Evolutionary conservation across 495 filamentous ascomycete species (phyloP).

Genomic region (Achaetomiella virescens): DNA sequence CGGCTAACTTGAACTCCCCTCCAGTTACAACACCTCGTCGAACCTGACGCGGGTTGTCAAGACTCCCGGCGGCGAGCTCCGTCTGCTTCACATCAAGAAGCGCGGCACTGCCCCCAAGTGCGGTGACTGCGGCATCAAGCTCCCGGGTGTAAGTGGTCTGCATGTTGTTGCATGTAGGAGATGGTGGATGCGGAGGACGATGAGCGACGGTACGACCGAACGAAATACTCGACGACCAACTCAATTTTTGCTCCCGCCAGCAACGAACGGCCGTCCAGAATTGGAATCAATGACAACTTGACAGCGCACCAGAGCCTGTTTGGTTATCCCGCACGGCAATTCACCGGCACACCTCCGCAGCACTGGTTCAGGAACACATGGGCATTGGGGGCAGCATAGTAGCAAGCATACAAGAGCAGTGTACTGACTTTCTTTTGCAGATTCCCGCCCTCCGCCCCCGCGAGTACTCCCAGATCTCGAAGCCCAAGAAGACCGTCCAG

Average conservation of each 20-base stretch:
- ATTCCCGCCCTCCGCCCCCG: slow-evolving; percentile 94
- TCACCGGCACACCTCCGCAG: not conserved
- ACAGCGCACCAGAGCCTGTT: not conserved
- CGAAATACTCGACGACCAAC: not conserved
- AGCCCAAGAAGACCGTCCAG: slow-evolving; percentile 98
- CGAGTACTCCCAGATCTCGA: slow-evolving; percentile 92
- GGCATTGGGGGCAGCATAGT: not conserved
- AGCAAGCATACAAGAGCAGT: not conserved
- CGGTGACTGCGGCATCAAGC: slow-evolving; percentile 95
- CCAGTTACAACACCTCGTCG: slow-evolving; percentile 90
- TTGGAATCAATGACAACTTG: not conserved
- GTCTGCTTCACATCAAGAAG: slow-evolving; percentile 99
- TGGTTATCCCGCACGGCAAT: not conserved
- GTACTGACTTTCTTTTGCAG: slow-evolving; percentile 42
- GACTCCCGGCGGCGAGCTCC: slow-evolving; percentile 90
- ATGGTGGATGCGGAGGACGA: not conserved
- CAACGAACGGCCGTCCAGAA: not conserved
- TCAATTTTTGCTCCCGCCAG: not conserved
- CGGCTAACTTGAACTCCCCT: slow-evolving; percentile 20
- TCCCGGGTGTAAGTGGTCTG: slow-evolving; percentile 73
- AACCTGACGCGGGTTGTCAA: slow-evolving; percentile 95
- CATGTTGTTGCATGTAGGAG: not conserved
- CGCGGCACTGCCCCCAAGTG: slow-evolving; percentile 93
- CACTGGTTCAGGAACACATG: not conserved
- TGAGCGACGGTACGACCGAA: slow-evolving; percentile 6